phyloP scores from a whole-genome alignment of 768 basidiomycete species.

The Tricholoma flavovirens region DNA sequence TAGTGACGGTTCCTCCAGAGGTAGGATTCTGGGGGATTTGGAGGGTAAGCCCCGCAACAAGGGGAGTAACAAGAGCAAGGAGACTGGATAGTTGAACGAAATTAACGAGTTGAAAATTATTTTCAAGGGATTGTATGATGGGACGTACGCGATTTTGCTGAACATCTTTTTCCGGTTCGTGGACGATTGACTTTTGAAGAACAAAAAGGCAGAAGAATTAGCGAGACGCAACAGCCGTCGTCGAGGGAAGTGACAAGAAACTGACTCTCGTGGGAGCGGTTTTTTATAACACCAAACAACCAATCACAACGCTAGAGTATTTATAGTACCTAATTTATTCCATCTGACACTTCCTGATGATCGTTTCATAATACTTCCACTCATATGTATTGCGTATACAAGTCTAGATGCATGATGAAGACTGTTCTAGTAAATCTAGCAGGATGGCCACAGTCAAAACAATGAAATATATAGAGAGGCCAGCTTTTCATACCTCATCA shows the following conservation, averaged over 20 bases:
- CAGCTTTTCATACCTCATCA: constrained; percentile 66
- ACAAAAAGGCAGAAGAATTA: constrained; percentile 15
- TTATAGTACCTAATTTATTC: no score
- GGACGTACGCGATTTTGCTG: constrained; percentile 39
- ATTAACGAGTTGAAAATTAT: not conserved
- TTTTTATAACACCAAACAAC: constrained; percentile 26
- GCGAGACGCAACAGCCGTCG: constrained; percentile 4
- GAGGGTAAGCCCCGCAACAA: constrained; percentile 46
- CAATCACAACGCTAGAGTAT: constrained; percentile 6
- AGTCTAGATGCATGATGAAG: no score
- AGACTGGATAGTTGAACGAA: constrained; percentile 20
- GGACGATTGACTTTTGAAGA: constrained; percentile 13
- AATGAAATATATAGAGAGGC: not conserved
- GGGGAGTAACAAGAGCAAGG: constrained; percentile 39
- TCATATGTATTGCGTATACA: no score
- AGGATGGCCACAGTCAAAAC: not conserved
- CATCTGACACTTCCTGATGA: no score
- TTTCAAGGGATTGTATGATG: not conserved
- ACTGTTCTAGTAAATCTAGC: constrained; percentile 8
- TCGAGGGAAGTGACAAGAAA: constrained; percentile 10
- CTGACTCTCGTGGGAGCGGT: not conserved
- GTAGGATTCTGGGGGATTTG: constrained; percentile 27
- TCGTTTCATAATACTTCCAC: no score
- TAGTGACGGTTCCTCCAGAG: constrained; percentile 28
- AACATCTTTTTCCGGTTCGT: constrained; percentile 39